Base-by-base conservation (phyloP, 768 basidiomycete genomes). In the Termitomyces sp. region DNA sequence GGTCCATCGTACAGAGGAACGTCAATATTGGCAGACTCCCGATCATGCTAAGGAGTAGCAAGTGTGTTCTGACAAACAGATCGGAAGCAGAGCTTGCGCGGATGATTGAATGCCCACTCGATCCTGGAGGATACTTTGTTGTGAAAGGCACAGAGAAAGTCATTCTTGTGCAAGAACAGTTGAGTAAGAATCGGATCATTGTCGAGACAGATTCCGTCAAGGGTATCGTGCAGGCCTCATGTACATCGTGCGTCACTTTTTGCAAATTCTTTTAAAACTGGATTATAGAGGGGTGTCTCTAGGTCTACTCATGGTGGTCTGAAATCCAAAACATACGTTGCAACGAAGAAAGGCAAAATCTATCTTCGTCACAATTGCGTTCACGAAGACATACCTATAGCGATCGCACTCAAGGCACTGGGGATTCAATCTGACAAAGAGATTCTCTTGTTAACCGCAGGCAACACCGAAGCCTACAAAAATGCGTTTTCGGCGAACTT, bases 81-180 rank as follows among this genome's bases (percentile, higher is more conserved):
- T 84, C 74, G 26, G 89, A 92, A 54, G 80, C 83, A 14, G 85
- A 95, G 63, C 79, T 98, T 24, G 97, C 97, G n/a, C 79, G 84
- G 39, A 95, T 98, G 93, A 86, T 83, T 12, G 97, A 99, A 72
- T 99, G 97, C 71, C 97, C 97, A 3, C 79, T 98, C 58, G 97
- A 99, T 74, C 96, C 97, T 12, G 97, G 97, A n/a, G 97, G 97
- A 4, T 98, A 98, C 70, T 99, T 99, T 71, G 89, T 99, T 58
- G 97, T 99, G 52, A 98, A 95, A 73, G 96, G 96, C 37, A 99
- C 96, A 43, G 96, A 99, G 74, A 99, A 98, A 74, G 97, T 99
- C 65, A 99, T 99, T 63, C 78, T 99, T 60, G 96, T 99, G 7
- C 97, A 99, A 71, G 97, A 98, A 69, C 97, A 99, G 74, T 74